Evolutionary conservation across 768 basidiomycete species (phyloP), one percentile per base, ranked within the genome.

Genomic region (Daedaleopsis nitida): DNA sequence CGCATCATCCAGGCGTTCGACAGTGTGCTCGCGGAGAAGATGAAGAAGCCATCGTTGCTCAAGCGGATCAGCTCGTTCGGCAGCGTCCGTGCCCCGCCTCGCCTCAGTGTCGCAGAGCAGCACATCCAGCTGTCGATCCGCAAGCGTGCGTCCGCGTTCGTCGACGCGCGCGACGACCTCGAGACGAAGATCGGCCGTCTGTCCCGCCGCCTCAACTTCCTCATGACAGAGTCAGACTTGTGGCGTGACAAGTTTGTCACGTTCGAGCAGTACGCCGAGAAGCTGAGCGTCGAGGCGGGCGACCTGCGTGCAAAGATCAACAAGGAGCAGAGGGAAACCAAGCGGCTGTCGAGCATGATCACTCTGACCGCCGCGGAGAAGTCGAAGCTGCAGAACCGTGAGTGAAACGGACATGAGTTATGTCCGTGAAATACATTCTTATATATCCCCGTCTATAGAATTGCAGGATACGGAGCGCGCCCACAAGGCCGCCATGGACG

Each of bases 181-280:
- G 94, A 96, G 78, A 92, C 91, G 49, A 96, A 94, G 81, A 94
- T 95, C 65, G 94, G 92, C 34, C 86, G 93, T 44, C 81, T 94
- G 34, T 90, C 87, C 47, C 83, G 92, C 56, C 82, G 93, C 52
- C 83, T 95, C 65, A 94, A 94, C 76, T 95, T 94, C 80, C 79
- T 95, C 68, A 92, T 94, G 90, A 92, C 92, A 1, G 92, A 94
- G 74, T 87, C 86, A 6, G 92, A 94, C 68, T 76, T 94, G 50
- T 96, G 94, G 94, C 81, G 93, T 62, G 90, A 94, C 75, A 96
- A 95, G 71, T 96, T 96, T 67, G 91, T 95, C 53, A 89, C 91
- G 14, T 96, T 97, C 66, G 95, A 97, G 73, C 88, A 89, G 73
- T 95, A 96, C 70, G 94, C 95, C 9, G 94, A 96, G 78, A 89